A percentile compares a stretch with the other conserved stretches of the same genome.
phyloP scores from a whole-genome alignment of 1,139 yeast genomes.

The Debaryomyces coudertii region DNA sequence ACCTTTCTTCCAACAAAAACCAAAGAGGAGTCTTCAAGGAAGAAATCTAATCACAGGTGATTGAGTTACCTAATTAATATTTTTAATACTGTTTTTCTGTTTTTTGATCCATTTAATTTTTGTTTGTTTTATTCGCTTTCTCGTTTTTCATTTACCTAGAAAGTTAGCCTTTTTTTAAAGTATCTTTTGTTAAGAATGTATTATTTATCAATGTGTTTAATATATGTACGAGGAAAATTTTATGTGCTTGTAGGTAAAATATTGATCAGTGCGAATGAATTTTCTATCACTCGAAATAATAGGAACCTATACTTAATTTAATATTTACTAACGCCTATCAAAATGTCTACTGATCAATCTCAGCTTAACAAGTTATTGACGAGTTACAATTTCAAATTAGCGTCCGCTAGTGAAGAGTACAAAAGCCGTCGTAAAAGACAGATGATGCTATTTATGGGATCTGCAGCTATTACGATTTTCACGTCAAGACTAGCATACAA shows the following conservation, averaged over 20 bases:
- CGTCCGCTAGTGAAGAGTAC: slow-evolving; percentile 43
- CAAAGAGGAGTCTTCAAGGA: slow-evolving; percentile 49
- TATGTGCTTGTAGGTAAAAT: background rate
- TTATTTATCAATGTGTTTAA: slow-evolving; percentile 8
- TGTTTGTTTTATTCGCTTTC: background rate
- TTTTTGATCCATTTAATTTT: background rate
- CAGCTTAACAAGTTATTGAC: slow-evolving; percentile 1
- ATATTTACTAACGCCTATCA: background rate
- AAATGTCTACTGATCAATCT: slow-evolving; percentile 4
- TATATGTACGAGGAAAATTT: slow-evolving; percentile 4
- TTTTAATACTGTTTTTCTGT: background rate
- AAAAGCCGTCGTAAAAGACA: slow-evolving; percentile 68
- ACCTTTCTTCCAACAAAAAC: slow-evolving; percentile 31
- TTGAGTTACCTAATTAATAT: background rate
- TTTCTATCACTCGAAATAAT: background rate
- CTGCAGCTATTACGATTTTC: slow-evolving; percentile 71
- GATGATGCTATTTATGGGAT: slow-evolving; percentile 70
- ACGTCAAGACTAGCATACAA: slow-evolving; percentile 76
- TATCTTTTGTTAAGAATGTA: slow-evolving; percentile 5
- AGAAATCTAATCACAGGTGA: slow-evolving; percentile 32
- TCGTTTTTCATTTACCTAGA: slow-evolving; percentile 6
- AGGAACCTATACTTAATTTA: background rate
- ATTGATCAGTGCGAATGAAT: slow-evolving; percentile 1
- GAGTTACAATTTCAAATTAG: slow-evolving; percentile 34
- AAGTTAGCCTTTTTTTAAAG: background rate